Conservation (phyloP, 2,329 filamentous ascomycete genomes). For the Botrytis porri region DNA sequence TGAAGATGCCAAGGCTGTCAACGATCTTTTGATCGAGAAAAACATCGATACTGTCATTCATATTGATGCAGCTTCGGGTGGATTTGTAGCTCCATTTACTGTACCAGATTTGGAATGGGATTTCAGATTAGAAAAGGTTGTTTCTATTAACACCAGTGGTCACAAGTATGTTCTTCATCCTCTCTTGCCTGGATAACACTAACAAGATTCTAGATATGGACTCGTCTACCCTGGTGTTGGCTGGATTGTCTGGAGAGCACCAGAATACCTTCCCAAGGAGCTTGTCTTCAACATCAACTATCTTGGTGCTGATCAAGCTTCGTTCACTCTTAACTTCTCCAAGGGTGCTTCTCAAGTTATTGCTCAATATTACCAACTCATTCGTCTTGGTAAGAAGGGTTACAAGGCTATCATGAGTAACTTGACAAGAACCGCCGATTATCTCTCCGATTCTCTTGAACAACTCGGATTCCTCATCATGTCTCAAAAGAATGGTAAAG, state of each 20-base stretch:
- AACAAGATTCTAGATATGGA: constrained; percentile 48
- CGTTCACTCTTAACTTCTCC: constrained; percentile 96
- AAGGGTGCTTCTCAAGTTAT: constrained; percentile 94
- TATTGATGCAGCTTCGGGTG: constrained; percentile 87
- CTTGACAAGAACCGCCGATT: constrained; percentile 84
- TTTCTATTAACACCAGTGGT: constrained; percentile 91
- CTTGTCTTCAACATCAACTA: constrained; percentile 99
- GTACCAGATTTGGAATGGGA: constrained; percentile 84
- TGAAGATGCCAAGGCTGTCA: constrained; percentile 88
- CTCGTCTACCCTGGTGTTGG: constrained; percentile 87
- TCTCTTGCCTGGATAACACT: neutral
- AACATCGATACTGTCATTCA: constrained; percentile 83
- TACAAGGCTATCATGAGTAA: constrained; percentile 95
- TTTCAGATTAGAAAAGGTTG: constrained; percentile 82
- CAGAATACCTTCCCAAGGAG: constrained; percentile 78
- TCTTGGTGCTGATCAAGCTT: constrained; percentile 89
- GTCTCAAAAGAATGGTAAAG: constrained; percentile 72
- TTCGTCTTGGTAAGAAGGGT: constrained; percentile 87
- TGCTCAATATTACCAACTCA: constrained; percentile 96
- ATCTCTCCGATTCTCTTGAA: constrained; percentile 71
- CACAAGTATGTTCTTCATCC: constrained; percentile 67
- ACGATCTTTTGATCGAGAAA: constrained; percentile 75
- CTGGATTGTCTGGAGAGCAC: constrained; percentile 85
- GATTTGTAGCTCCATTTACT: constrained; percentile 91
- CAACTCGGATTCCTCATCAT: constrained; percentile 82